Conservation (phyloP, 352 stramenopile genomes). For the Plasmopara viticola region DNA sequence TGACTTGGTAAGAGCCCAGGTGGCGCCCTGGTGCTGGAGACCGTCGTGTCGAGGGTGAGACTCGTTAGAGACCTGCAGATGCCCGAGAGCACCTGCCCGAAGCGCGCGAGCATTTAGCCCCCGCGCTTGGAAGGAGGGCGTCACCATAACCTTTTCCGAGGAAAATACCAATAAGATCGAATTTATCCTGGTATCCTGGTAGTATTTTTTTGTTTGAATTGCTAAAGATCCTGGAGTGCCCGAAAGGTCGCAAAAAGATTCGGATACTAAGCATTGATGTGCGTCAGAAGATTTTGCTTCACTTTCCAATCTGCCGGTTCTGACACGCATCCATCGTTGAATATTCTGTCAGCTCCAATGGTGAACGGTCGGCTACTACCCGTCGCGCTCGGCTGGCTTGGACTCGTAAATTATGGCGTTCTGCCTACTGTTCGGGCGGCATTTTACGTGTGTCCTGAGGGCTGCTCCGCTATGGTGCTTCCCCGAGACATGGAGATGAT, state of each 20-base stretch:
- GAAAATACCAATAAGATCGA: no score
- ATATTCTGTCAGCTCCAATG: conserved; percentile 10
- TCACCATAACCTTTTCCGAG: no score
- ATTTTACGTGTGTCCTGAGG: conserved; percentile 61
- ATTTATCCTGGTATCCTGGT: no score
- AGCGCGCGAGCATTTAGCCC: no score
- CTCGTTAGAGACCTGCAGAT: no score
- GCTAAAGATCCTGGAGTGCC: conserved; percentile 13
- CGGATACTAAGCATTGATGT: conserved; percentile 4
- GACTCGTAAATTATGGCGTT: conserved; percentile 8
- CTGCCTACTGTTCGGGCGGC: conserved; percentile 16
- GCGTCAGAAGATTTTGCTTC: conserved; percentile 5
- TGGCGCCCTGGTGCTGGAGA: no score
- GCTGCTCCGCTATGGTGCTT: conserved; percentile 70
- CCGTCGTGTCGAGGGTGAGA: no score
- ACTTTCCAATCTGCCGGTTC: conserved; percentile 19
- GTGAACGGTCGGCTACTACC: conserved; percentile 11
- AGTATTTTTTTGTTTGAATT: conserved; percentile 11
- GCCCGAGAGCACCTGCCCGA: no score
- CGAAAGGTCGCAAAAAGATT: conserved; percentile 19
- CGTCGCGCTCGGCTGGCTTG: conserved; percentile 9
- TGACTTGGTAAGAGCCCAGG: no score
- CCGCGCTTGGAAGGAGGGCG: no score
- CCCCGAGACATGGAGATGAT: conserved; percentile 76
- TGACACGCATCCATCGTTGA: conserved; percentile 3